Percentiles rank a stretch among this genome's conserved stretches.
Evolutionary conservation across 2,329 filamentous ascomycete species (phyloP).

Genomic region (Huntiella moniliformis): DNA sequence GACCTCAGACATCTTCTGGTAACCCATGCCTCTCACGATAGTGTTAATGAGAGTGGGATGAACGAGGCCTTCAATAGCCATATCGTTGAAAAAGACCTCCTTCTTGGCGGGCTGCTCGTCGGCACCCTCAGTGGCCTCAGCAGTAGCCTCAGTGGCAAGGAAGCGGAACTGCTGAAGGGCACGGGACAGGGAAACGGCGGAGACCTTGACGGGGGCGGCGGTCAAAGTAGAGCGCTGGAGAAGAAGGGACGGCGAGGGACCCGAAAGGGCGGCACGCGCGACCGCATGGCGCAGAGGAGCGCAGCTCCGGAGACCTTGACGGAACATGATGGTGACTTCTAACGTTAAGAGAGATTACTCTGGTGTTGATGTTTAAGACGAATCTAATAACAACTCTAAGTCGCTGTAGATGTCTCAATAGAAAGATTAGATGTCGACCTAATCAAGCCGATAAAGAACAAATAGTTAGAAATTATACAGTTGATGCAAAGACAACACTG

Average conservation of each 20-base stretch:
- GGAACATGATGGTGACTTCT: conserved; percentile 11
- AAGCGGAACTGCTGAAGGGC: conserved; percentile 12
- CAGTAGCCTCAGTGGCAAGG: conserved; percentile 9
- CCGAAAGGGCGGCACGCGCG: conserved; percentile 4
- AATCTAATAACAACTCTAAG: too few species aligned
- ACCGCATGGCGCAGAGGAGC: conserved; percentile 11
- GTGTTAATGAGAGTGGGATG: conserved; percentile 45
- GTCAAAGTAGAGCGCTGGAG: conserved; percentile 5
- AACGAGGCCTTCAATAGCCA: conserved; percentile 29
- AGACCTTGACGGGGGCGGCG: conserved; percentile 4
- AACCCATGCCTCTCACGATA: conserved; percentile 53
- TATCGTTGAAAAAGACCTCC: conserved; percentile 26
- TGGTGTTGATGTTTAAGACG: too few species aligned
- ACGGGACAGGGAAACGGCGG: conserved; percentile 7
- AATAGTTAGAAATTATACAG: too few species aligned
- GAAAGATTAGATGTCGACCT: too few species aligned
- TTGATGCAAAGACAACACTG: too few species aligned
- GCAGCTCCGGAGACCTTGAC: conserved; percentile 11
- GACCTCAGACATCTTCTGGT: conserved; percentile 81
- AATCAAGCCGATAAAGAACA: too few species aligned
- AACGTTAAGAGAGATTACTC: too few species aligned
- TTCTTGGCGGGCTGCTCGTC: conserved; percentile 12
- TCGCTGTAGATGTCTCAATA: too few species aligned
- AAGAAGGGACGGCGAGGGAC: conserved; percentile 4
- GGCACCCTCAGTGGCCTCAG: conserved; percentile 3